Evolutionary conservation across 306 rosid species (phyloP), one percentile per base, ranked within the genome.

Genomic region (Echinosophora koreensis): DNA sequence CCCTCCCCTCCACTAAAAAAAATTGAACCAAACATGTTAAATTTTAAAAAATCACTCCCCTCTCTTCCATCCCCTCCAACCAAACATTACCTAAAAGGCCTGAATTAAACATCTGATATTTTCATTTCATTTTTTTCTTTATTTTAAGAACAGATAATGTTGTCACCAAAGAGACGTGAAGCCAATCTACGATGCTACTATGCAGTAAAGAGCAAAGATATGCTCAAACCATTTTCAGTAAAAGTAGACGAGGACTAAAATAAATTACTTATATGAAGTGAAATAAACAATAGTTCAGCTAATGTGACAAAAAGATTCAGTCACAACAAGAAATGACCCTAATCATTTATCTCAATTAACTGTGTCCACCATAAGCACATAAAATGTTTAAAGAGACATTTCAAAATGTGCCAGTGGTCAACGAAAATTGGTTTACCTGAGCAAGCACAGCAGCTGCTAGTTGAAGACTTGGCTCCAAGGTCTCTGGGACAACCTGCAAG

Each of bases 401-500:
- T 8, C 30, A 61, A 39, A 35, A 35, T n/a, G 62, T 49, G 27
- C 55, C 15, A 61, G 30, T 16, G 58, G 38, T 72, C 27, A 55
- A 39, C 13, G 56, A 66, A 38, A 35, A 69, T 44, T 49, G 73
- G 49, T 60, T 86, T 83, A 96, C 99, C 97, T 96, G 97, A 85
- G 99, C 87, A 84, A 96, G 96, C 64, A 96, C 97, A 55, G 99
- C 99, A 65, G 99, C 99, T 71, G 99, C 99, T 76, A 96, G 82
- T 86, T 96, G 99, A 66, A 96, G 97, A 90, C 99, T 96, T 11
- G 99, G 99, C 82, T 96, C 99, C 89, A 96, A 88, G 75, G 98
- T 96, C 91, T 96, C 99, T 9, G 99, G 99, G 72, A 96, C 99
- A 32, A 96, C 99, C 99, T 96, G 86, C n/a, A 87, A 78, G 86